Base-by-base conservation (phyloP, 257 asterid genomes). In the Ophiorrhiza pumila region DNA sequence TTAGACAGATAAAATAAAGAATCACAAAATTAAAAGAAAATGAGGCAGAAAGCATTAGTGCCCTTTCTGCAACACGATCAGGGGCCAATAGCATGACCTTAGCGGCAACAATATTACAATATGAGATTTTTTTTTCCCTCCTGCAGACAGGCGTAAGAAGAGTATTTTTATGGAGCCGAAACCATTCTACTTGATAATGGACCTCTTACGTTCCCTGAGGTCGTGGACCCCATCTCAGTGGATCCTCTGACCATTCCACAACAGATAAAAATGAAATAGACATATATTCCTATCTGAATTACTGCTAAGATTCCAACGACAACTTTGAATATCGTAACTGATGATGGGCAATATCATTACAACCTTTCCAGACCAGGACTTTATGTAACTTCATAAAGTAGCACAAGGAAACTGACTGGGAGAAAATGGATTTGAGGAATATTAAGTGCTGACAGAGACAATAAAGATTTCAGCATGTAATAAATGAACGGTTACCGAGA, bases 401-500 rank as follows among this genome's bases (percentile, higher is more conserved):
- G 3, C 43, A 32, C 52, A 32, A 23, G 12, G 27, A 6, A 29
- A 34, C 41, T 35, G 71, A n/a, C 27, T 52, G 31, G 32, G 22
- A n/a, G 13, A 32, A 34, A 60, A 25, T n/a, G 12, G 20, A 34
- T 65, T 35, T 52, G 15, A 15, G 39, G 59, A 15, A 20, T 31
- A 10, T 23, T 20, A n/a, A 35, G 43, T 8, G 67, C 35, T 8
- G 12, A 14, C 50, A 61, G 11, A 67, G 22, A 42, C 35, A 23
- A 72, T 14, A 18, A 39, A 43, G 23, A 8, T 22, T 34, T 53
- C 49, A 39, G 62, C 31, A 45, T 13, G 52, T 31, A 7, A 61
- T 37, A 35, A 42, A 72, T 47, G 35, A 32, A 68, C 57, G 27
- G 14, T 76, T 90, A 95, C 98, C 88, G 35, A 90, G 91, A 80